Evolutionary conservation across 148 eudicot species (phyloP).

Genomic region (Pouteria glomerata): DNA sequence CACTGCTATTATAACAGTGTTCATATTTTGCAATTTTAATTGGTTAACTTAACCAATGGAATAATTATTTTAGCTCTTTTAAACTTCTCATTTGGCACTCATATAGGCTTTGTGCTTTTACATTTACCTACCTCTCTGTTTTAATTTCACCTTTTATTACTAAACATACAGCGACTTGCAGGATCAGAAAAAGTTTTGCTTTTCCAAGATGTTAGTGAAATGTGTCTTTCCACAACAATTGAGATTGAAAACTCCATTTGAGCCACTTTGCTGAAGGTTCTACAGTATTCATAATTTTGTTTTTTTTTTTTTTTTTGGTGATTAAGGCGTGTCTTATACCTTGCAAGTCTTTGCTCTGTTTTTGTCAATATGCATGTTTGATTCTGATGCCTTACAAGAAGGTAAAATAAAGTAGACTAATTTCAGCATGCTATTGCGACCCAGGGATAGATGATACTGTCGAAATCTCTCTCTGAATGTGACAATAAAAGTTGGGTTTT

Average conservation of each 20-base stretch:
- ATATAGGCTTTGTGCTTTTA: neutral
- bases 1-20: constrained; percentile 38
- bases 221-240: constrained; percentile 28
- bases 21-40: neutral
- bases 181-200: constrained; percentile 74
- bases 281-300: neutral
- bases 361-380: neutral
- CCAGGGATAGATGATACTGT: neutral
- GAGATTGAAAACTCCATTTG: constrained; percentile 43
- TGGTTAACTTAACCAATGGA: neutral
- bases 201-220: constrained; percentile 38
- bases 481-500: neutral
- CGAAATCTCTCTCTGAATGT: neutral
- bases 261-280: constrained; percentile 57
- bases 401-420: neutral
- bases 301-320: no score
- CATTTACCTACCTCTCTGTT: neutral
- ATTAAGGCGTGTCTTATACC: neutral
- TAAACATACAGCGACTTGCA: constrained; percentile 65
- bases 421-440: neutral
- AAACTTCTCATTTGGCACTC: neutral
- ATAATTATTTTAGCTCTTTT: neutral
- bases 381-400: neutral
- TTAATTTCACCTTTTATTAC: constrained; percentile 4
- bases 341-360: neutral